Conservation (phyloP, 2,329 filamentous ascomycete genomes). For the Tolypocladium sp. region DNA sequence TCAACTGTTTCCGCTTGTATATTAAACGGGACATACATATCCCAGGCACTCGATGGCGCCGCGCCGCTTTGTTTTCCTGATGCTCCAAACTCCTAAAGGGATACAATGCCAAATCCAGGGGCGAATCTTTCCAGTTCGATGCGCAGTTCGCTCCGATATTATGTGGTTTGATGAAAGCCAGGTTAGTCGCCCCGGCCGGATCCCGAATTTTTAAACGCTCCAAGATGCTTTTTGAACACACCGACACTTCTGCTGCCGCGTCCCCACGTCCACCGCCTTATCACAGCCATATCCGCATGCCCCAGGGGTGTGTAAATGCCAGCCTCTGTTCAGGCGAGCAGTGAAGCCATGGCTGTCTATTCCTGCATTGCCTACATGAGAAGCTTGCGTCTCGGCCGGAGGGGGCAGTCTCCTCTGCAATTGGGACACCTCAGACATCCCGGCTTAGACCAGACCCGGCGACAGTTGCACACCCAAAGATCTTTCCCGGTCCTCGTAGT, state of each 20-base stretch:
- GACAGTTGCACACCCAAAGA: slow-evolving; percentile 31
- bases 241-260: not conserved
- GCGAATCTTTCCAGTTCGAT: not conserved
- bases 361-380: slow-evolving; percentile 6
- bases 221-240: not conserved
- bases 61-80: no score
- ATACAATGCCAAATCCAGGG: not conserved
- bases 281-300: not conserved
- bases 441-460: slow-evolving; percentile 25
- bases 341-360: not conserved
- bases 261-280: not conserved
- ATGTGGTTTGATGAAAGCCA: no score
- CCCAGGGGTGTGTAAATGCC: not conserved
- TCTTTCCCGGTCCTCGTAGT: slow-evolving; percentile 26
- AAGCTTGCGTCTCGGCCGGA: slow-evolving; percentile 22
- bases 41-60: not conserved
- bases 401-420: slow-evolving; percentile 24
- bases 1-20: not conserved
- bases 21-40: not conserved
- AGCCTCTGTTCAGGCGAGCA: not conserved
- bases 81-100: not conserved
- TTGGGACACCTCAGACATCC: slow-evolving; percentile 23
- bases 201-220: not conserved
- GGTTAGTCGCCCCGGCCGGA: not conserved
- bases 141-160: not conserved